These are phyloP conservation scores for Rubus idaeus DNA, from an alignment of 306 rosid genomes.

Conservation along the genomic window DNA sequence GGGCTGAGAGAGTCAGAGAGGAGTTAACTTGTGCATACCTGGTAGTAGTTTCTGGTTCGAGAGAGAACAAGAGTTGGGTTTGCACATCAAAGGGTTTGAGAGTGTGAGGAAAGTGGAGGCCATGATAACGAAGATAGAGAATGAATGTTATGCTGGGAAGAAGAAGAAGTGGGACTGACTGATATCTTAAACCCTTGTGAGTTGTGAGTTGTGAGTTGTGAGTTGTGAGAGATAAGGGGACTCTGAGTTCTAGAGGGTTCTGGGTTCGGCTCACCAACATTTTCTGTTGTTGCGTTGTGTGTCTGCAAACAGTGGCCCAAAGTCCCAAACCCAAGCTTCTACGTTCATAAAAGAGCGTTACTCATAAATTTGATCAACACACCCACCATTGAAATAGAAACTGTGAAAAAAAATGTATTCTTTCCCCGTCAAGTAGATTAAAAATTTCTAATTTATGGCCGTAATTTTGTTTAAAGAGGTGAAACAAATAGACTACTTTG, in stretches of 20 bases:
- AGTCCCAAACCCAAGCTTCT: background rate
- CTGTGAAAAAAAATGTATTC: no score
- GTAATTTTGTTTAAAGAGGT: no score
- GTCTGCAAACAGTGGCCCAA: background rate
- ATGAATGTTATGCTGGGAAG: background rate
- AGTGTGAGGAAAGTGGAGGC: constrained; percentile 66
- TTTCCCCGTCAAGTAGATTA: no score
- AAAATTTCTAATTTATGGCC: no score
- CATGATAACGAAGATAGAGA: constrained; percentile 36
- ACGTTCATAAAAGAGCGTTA: no score
- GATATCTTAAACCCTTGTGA: background rate
- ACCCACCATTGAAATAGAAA: no score
- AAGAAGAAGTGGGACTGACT: background rate
- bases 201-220: background rate
- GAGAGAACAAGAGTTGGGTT: constrained; percentile 36
- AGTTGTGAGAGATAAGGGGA: background rate
- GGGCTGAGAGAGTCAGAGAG: no score
- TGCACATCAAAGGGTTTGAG: constrained; percentile 50
- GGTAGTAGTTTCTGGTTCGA: constrained; percentile 41
- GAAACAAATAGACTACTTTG: no score
- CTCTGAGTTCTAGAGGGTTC: constrained; percentile 4
- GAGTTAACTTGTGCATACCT: constrained; percentile 30
- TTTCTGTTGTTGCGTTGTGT: background rate
- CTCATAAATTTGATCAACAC: no score
- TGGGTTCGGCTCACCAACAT: constrained; percentile 2